A percentile compares a stretch with the other conserved stretches of the same genome.
Conservation (phyloP, 2,329 filamentous ascomycete species). For the Grosmannia huntii region DNA sequence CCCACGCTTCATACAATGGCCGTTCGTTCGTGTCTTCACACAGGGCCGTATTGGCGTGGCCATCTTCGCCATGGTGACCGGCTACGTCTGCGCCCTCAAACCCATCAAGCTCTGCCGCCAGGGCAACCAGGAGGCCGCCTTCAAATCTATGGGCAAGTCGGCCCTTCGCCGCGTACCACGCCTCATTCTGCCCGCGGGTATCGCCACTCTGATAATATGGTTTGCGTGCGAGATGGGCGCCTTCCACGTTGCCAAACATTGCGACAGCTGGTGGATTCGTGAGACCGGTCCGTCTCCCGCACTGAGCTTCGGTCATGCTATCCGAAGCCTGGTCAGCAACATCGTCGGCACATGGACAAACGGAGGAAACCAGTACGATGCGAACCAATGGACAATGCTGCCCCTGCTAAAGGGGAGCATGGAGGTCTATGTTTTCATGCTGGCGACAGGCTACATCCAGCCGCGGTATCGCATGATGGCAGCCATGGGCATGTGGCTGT, state of each 20-base stretch:
- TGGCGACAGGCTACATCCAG: constrained; percentile 36
- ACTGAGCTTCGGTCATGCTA: constrained; percentile 24
- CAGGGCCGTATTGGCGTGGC: constrained; percentile 53
- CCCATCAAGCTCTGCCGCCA: constrained; percentile 41
- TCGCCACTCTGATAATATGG: constrained; percentile 43
- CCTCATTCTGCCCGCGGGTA: constrained; percentile 42
- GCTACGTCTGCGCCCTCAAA: constrained; percentile 51
- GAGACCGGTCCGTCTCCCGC: constrained; percentile 31
- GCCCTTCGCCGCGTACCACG: constrained; percentile 45
- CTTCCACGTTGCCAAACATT: constrained; percentile 40
- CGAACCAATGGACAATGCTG: constrained; percentile 45
- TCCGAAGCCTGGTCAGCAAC: constrained; percentile 30
- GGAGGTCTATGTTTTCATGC: constrained; percentile 38
- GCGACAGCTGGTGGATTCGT: constrained; percentile 47
- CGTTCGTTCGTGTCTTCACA: constrained; percentile 43
- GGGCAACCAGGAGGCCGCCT: constrained; percentile 39
- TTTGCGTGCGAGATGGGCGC: constrained; percentile 38
- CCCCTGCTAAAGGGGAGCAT: constrained; percentile 42
- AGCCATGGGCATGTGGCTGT: constrained; percentile 33
- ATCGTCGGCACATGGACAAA: constrained; percentile 38
- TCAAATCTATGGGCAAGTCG: constrained; percentile 40
- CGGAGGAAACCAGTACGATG: constrained; percentile 38
- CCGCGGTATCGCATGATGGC: constrained; percentile 35
- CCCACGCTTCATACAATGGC: constrained; percentile 41
- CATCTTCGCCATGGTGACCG: constrained; percentile 53